Evolutionary conservation across 306 rosid genomes (phyloP), one percentile per base, ranked within the genome.

Genomic region (Fragaria ananassa): DNA sequence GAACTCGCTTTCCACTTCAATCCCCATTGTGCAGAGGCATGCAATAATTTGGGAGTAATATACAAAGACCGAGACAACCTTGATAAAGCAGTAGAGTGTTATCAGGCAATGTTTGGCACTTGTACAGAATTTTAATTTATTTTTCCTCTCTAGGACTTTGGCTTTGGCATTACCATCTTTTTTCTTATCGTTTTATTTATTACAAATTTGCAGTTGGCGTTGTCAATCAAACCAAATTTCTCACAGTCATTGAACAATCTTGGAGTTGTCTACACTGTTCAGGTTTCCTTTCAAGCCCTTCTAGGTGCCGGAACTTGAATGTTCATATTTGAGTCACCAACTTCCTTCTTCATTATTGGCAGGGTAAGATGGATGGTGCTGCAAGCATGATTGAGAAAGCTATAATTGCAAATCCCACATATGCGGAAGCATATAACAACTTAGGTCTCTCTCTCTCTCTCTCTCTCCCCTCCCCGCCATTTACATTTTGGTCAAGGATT

Each of bases 291-390:
- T 81, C 34, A 56, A 67, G 6, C 45, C 5, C 49, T 49, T 77
- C 14, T 54, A 82, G 81, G 76, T 72, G 63, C 62, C 46, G 10
- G 72, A 77, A 71, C n/a, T 61, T 61, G 39, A 25, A 81, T 67
- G 63, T 46, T 66, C 68, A 73, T 41, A 37, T 80, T 57, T 74
- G 25, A 57, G 81, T 81, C 31, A 68, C 64, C 76, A 68, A 81
- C 42, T 74, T 62, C 70, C 57, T 23, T 85, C 71, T 70, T 46
- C 77, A 27, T 76, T 49, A 70, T 87, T 84, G 75, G 66, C 93
- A 96, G 99, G 99, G 99, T 58, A 96, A 96, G 88, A 91, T 96
- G 91, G 99, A 96, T 74, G 92, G 97, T 79, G 99, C 99, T 23
- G 98, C 98, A 70, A 96, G 85, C 84, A 92, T 96, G 99, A 96